These are phyloP conservation scores for Magnaporthiopsis incrustans DNA, from an alignment of 2,329 filamentous ascomycete genomes.

Conservation along the genomic window DNA sequence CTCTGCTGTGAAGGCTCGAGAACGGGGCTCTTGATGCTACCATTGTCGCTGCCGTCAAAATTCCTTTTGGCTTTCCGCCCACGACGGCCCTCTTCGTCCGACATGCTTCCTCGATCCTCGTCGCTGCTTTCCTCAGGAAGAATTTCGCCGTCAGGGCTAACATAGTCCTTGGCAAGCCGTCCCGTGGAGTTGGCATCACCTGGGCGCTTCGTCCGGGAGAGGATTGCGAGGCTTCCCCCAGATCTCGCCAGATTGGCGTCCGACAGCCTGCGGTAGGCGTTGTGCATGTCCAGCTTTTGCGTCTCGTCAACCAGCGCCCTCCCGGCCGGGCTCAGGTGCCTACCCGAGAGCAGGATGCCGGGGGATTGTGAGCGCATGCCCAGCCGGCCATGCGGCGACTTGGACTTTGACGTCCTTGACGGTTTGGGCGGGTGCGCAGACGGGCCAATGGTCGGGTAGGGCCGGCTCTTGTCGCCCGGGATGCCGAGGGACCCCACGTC, in stretches of 20 bases:
- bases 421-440: constrained; percentile 12
- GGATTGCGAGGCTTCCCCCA: constrained; percentile 52
- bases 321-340: constrained; percentile 30
- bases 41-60: constrained; percentile 30
- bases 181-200: constrained; percentile 35
- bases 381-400: constrained; percentile 43
- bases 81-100: constrained; percentile 59
- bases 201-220: constrained; percentile 47
- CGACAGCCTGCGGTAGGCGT: constrained; percentile 62
- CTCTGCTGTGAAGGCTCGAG: constrained; percentile 24
- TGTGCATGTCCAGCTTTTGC: constrained; percentile 57
- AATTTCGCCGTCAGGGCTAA: constrained; percentile 57
- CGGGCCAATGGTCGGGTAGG: constrained; percentile 28
- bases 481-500: constrained; percentile 43
- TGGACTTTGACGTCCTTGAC: constrained; percentile 36
- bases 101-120: constrained; percentile 43
- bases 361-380: constrained; percentile 42
- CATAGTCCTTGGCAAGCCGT: constrained; percentile 61
- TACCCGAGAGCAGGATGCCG: constrained; percentile 22
- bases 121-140: constrained; percentile 60
- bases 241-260: constrained; percentile 61
- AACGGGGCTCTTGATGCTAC: constrained; percentile 22
- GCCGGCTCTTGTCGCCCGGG: constrained; percentile 36
- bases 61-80: constrained; percentile 49
- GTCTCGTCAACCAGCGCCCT: constrained; percentile 48